Evolutionary conservation across 2,329 filamentous ascomycete genomes (phyloP).

Genomic region (Fusarium protoensiforme): DNA sequence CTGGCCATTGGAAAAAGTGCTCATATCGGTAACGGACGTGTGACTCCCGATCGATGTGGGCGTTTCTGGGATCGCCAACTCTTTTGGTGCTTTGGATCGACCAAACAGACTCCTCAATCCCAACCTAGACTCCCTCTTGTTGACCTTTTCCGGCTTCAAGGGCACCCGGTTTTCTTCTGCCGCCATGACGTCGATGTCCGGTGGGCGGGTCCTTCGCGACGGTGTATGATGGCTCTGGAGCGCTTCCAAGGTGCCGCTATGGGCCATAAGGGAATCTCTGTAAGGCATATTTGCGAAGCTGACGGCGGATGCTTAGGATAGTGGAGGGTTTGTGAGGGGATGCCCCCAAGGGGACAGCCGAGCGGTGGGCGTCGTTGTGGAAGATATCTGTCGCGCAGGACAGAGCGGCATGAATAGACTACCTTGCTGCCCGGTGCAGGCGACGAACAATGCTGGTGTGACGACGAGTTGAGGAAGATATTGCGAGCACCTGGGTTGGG

Average conservation of each 20-base stretch:
- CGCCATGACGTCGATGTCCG: slow-evolving; percentile 38
- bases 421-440: slow-evolving; percentile 13
- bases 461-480: slow-evolving; percentile 5
- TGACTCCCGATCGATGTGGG: slow-evolving; percentile 54
- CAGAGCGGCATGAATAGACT: slow-evolving; percentile 29
- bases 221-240: slow-evolving; percentile 38
- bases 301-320: neutral
- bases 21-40: slow-evolving; percentile 58
- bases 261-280: slow-evolving; percentile 42
- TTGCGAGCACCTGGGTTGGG: slow-evolving; percentile 21
- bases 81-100: slow-evolving; percentile 54
- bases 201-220: slow-evolving; percentile 39
- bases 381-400: slow-evolving; percentile 14
- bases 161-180: slow-evolving; percentile 52
- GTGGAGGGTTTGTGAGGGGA: neutral
- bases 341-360: slow-evolving; percentile 16
- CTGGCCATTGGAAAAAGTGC: slow-evolving; percentile 55
- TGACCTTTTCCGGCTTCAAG: slow-evolving; percentile 55
- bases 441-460: slow-evolving; percentile 15
- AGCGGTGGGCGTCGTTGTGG: slow-evolving; percentile 19
- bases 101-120: slow-evolving; percentile 64
- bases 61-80: slow-evolving; percentile 45
- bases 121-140: slow-evolving; percentile 62
- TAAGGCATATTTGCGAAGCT: slow-evolving; percentile 28
- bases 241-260: slow-evolving; percentile 36